Evolutionary conservation across 2,329 filamentous ascomycete genomes (phyloP).

Genomic region (Aspergillus novofumigatus): DNA sequence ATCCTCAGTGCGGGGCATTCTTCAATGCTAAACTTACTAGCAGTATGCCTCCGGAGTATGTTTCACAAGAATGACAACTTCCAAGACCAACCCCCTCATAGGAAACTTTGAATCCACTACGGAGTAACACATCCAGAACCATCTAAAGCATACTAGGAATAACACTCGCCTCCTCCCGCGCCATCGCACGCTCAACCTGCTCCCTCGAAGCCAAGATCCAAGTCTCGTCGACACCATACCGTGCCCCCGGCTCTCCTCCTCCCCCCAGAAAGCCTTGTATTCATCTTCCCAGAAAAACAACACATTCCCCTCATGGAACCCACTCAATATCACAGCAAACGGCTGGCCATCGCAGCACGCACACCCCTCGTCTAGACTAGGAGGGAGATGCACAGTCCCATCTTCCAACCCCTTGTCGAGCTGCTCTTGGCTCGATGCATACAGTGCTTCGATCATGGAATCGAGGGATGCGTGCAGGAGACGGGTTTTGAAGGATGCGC

Average conservation of each 20-base stretch:
- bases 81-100: neutral
- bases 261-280: conserved; percentile 12
- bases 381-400: conserved; percentile 6
- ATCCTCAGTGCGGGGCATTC: neutral
- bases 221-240: neutral
- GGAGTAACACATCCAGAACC: no score
- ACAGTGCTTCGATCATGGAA: conserved; percentile 10
- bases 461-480: conserved; percentile 14
- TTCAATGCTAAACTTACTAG: neutral
- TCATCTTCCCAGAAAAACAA: conserved; percentile 15
- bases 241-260: neutral
- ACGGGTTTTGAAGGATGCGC: conserved; percentile 14
- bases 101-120: neutral
- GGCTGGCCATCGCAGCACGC: conserved; percentile 18
- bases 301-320: conserved; percentile 10
- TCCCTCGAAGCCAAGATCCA: neutral
- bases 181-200: neutral
- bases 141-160: no score
- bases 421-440: conserved; percentile 1
- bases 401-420: neutral
- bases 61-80: neutral
- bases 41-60: neutral
- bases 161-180: neutral
- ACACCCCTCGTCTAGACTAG: conserved; percentile 4
- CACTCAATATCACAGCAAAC: conserved; percentile 11